Conservation (phyloP, 192 early-diverging fungal species). For the Phycomyces nitens region DNA sequence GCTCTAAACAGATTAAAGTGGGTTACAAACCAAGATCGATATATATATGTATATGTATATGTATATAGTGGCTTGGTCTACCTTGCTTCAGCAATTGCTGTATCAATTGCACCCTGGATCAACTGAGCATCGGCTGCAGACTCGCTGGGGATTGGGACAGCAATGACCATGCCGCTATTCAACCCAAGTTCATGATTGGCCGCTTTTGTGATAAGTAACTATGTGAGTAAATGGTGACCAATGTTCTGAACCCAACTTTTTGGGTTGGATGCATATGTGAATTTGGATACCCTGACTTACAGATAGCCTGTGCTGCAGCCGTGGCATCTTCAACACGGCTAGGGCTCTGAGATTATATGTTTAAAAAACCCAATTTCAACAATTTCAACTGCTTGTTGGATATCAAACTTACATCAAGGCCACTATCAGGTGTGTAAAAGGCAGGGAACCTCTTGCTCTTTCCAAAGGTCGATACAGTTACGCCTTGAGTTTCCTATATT, state of each 20-base stretch:
- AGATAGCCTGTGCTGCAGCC: slow-evolving; percentile 42
- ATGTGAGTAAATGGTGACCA: neutral
- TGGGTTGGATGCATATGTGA: too few species aligned
- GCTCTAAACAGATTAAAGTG: slow-evolving; percentile 32
- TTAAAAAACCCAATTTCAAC: too few species aligned
- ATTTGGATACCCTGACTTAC: slow-evolving; percentile 41
- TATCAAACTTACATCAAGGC: slow-evolving; percentile 45
- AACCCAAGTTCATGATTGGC: slow-evolving; percentile 62
- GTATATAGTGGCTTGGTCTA: slow-evolving; percentile 24
- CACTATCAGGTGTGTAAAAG: slow-evolving; percentile 82
- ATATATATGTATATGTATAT: too few species aligned
- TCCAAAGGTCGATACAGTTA: slow-evolving; percentile 81
- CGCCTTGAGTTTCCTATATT: slow-evolving; percentile 82
- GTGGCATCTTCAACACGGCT: slow-evolving; percentile 37
- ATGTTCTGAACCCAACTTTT: too few species aligned
- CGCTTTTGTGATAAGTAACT: slow-evolving; percentile 17
- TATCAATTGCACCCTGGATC: slow-evolving; percentile 69
- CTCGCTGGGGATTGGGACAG: slow-evolving; percentile 81
- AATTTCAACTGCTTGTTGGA: neutral
- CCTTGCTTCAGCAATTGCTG: slow-evolving; percentile 69
- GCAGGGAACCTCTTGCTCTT: slow-evolving; percentile 72
- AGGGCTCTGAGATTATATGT: slow-evolving; percentile 26
- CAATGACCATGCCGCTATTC: slow-evolving; percentile 80
- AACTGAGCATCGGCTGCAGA: slow-evolving; percentile 53
- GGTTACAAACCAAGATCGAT: too few species aligned